Evolutionary conservation across 108 stramenopile genomes (phyloP), one percentile per base, ranked within the genome.

Genomic region (Chaetoceros tenuissimus): DNA sequence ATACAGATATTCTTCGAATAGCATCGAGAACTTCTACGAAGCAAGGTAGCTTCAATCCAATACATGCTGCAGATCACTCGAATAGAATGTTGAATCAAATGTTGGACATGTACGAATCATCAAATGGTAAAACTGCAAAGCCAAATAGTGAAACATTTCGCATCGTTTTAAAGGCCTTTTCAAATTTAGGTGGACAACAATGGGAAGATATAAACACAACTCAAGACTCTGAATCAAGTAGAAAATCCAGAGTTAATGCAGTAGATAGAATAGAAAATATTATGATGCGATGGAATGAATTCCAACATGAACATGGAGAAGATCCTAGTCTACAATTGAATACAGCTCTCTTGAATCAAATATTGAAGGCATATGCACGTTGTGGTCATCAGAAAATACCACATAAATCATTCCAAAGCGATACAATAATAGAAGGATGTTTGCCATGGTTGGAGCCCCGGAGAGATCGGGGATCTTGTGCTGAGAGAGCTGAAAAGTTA

Each of bases 331-430:
- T 10, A 13, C 34, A 40, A 13, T 13, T 40, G 5, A 13, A 40
- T 13, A 40, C 53, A 25, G 53, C 5, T 28, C 3, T 28, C 25
- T 54, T 30, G 28, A 54, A 54, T 54, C 5, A 18, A 5, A 25
- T 54, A 3, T 18, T 54, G 5, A 22, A 54, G 18, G 53, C 53
- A 3, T 54, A 49, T 24, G 48, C 48, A 3, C 48, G 23, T 7
- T 23, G 48, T 24, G 23, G 48, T 24, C 23, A 49, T 18, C 19
- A 49, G 48, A n/a, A 24, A n/a, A 49, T 40, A 10, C 34, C 34
- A 40, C 13, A 10, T 13, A 5, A 5, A 10, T 40, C 34, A 40
- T 40, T 13, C 34, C 34, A 13, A 40, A 40, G 13, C 5, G 34
- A 40, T 40, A 13, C 13, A 5, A 40, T 10, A 13, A 40, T 10